Evolutionary conservation across 2,329 filamentous ascomycete species (phyloP).

Genomic region (Rhynchosporium graminicola): DNA sequence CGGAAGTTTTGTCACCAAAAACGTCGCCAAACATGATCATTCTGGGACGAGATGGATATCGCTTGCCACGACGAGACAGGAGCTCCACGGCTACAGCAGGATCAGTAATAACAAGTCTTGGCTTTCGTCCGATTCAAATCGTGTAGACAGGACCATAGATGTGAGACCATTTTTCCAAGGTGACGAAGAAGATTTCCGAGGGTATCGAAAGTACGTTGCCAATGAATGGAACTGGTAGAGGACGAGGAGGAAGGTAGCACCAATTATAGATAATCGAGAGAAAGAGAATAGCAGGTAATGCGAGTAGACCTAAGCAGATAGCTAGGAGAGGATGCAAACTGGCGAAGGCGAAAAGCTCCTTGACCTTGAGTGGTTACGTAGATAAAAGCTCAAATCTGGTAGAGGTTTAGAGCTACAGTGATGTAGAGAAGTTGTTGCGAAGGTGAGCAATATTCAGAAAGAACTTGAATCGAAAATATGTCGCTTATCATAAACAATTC

Average conservation of each 20-base stretch:
- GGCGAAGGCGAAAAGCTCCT: not conserved
- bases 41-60: slow-evolving; percentile 15
- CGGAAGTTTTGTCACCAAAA: not conserved
- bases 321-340: not conserved
- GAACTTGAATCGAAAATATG: not conserved
- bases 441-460: not conserved
- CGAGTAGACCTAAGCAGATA: not conserved
- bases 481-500: not conserved
- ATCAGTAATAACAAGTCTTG: slow-evolving; percentile 8
- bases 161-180: slow-evolving; percentile 11
- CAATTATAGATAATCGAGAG: slow-evolving; percentile 9
- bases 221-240: slow-evolving; percentile 9
- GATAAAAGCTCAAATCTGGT: not conserved
- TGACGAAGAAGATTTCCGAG: slow-evolving; percentile 6
- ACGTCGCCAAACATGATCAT: slow-evolving; percentile 10
- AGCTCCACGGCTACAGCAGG: slow-evolving; percentile 10
- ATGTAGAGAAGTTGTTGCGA: not conserved
- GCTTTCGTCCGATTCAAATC: slow-evolving; percentile 7
- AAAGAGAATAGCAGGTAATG: not conserved
- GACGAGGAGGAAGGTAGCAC: slow-evolving; percentile 15
- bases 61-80: slow-evolving; percentile 8
- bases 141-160: slow-evolving; percentile 13
- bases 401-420: not conserved
- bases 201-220: slow-evolving; percentile 15
- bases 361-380: not conserved